Base-by-base conservation (phyloP, 2,329 filamentous ascomycete genomes). In the Grosmannia huntii region DNA sequence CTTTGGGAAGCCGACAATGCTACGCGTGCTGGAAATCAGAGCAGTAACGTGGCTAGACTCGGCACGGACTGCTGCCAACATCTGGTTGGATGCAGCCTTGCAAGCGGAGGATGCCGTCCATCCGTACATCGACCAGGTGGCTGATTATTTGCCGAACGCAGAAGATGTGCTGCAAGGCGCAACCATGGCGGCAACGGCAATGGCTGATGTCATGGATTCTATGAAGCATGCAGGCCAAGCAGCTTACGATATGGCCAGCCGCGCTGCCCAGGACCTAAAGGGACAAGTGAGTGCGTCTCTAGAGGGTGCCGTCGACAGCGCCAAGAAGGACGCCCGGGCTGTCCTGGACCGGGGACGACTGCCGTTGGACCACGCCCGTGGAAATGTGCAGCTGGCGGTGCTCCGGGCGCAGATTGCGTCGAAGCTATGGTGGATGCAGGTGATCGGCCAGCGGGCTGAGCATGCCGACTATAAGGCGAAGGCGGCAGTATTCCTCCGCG, bases 1-100 rank as follows among this genome's bases (percentile, higher is more conserved):
- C 66, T 83, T 86, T 67, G 80, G 81, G 53, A 76, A 71, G 65
- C 71, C 74, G 25, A 68, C 73, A 19, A 66, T 79, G 49, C 71
- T 70, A 14, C 73, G 75, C 46, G 73, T 72, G 16, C 62, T 77
- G 6, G 75, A 77, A 58, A 71, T 70, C 9, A 74, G 76, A 23
- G 72, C 71, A 59, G 66, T 72, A n/a, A 59, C 71, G 9, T 65
- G 73, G 44, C 68, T 67, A 46, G 68, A 62, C 16, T 68, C 78
- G 4, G 71, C 74, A 16, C 71, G 74, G 49, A 72, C 71, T 49
- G 65, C 79, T 9, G 70, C 69, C 10, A 70, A 71, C 46, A 73
- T 73, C 10, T 71, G 73, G n/a, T 67, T 65, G 27, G 70, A 67
- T 9, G 72, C 61, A 5, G 62, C 61, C 6, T 61, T 61, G 9